These are phyloP conservation scores for Annulohypoxylon stygium DNA, from an alignment of 495 filamentous ascomycete species.

Conservation along the genomic window DNA sequence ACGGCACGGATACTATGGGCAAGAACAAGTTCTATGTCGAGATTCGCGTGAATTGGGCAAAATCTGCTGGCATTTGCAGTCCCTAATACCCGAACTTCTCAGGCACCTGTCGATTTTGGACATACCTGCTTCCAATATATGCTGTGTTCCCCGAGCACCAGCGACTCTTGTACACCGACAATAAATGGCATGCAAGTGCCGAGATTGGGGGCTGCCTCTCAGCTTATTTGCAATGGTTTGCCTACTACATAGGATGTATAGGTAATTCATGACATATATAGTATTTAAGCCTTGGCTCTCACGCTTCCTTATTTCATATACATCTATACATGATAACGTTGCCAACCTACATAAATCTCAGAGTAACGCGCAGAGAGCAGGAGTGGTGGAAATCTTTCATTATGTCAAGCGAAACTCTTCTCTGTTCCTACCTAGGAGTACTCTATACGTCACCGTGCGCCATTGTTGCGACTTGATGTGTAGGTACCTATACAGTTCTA, in stretches of 20 bases:
- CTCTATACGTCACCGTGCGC: too few relatives aligned
- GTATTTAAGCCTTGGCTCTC: not conserved
- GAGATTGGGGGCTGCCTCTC: not conserved
- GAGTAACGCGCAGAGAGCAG: too few relatives aligned
- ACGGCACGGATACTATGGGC: too few relatives aligned
- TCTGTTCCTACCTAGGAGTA: too few relatives aligned
- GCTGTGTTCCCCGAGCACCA: slow-evolving; percentile 15
- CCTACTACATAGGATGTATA: too few relatives aligned
- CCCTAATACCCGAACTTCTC: slow-evolving; percentile 15
- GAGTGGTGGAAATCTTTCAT: too few relatives aligned
- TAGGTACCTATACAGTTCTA: too few relatives aligned
- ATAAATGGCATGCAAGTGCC: slow-evolving; percentile 1
- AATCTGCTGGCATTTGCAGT: not conserved
- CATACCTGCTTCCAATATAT: slow-evolving; percentile 5
- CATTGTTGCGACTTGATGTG: too few relatives aligned
- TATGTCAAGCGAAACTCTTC: too few relatives aligned
- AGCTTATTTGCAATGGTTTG: not conserved
- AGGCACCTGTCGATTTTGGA: slow-evolving; percentile 5
- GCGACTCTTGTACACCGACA: not conserved
- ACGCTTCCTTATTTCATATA: too few relatives aligned
- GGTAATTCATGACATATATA: not conserved
- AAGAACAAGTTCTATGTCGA: not conserved
- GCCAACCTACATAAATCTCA: too few relatives aligned
- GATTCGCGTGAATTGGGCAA: not conserved
- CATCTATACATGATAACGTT: too few relatives aligned